Conservation (phyloP, 805 yeast species). For the Limtongia smithiae region DNA sequence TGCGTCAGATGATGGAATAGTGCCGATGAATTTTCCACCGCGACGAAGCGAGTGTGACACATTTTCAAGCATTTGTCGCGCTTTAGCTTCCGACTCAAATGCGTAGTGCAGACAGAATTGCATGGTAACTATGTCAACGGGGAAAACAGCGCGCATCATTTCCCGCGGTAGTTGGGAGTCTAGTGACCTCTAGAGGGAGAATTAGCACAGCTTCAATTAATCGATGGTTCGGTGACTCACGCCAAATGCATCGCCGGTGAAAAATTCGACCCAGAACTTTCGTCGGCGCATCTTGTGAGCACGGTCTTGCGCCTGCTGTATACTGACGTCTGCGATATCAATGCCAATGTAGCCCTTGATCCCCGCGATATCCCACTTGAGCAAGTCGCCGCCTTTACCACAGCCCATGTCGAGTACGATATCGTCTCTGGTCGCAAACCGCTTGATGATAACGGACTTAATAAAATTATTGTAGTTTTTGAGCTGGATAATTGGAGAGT, state of each 20-base stretch:
- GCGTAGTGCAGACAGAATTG: constrained; percentile 96
- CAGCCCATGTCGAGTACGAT: constrained; percentile 84
- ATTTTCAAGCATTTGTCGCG: constrained; percentile 66
- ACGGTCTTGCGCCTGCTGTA: constrained; percentile 77
- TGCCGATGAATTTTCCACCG: constrained; percentile 90
- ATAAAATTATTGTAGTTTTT: constrained; percentile 89
- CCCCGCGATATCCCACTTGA: constrained; percentile 76
- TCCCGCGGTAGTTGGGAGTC: constrained; percentile 19
- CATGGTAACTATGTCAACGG: constrained; percentile 82
- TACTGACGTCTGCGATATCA: constrained; percentile 86
- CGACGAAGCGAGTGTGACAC: constrained; percentile 68
- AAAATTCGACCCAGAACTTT: constrained; percentile 71
- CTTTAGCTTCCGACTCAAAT: constrained; percentile 78
- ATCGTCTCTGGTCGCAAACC: constrained; percentile 53
- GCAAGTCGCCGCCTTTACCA: constrained; percentile 97
- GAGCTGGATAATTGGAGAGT: constrained; percentile 80
- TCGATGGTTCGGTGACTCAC: constrained; percentile 46
- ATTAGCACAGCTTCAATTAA: constrained; percentile 47
- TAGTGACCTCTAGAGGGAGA: constrained; percentile 13
- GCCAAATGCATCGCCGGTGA: constrained; percentile 90
- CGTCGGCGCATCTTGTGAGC: constrained; percentile 54
- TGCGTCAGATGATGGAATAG: constrained; percentile 88
- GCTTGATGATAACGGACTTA: constrained; percentile 77
- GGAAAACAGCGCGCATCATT: constrained; percentile 65
- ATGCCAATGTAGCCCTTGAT: constrained; percentile 80